Conservation (phyloP, 495 filamentous ascomycete genomes). For the Lepraria neglecta region DNA sequence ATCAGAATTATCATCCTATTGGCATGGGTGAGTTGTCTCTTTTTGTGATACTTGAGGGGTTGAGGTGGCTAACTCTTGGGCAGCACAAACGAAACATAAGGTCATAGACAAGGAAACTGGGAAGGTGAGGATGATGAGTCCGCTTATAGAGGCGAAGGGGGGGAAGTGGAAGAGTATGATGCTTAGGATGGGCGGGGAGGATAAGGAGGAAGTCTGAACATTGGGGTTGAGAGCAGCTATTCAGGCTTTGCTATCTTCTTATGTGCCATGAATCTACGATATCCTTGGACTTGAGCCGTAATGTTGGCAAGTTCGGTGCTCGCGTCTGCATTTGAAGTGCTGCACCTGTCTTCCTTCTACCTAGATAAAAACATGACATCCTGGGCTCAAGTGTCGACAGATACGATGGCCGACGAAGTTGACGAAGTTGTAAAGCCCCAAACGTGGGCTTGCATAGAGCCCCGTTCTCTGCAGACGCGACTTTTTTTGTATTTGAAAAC, state of each 20-base stretch:
- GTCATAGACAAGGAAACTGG: constrained; percentile 2
- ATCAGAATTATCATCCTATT: constrained; percentile 32
- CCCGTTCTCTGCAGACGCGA: no score
- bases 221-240: neutral
- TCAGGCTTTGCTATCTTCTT: no score
- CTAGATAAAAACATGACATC: no score
- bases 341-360: no score
- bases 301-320: no score
- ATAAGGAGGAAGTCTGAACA: constrained; percentile 8
- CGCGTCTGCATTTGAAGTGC: no score
- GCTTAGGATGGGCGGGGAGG: constrained; percentile 20
- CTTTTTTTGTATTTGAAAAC: no score
- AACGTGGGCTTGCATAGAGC: neutral
- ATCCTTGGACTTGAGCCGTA: no score
- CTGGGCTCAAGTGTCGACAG: no score
- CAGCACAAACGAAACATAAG: constrained; percentile 9
- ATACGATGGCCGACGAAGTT: no score
- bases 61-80: neutral
- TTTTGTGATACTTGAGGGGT: no score
- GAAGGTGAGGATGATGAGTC: constrained; percentile 3
- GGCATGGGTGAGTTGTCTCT: constrained; percentile 24
- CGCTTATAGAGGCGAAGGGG: constrained; percentile 21
- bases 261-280: no score
- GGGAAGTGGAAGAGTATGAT: constrained; percentile 22
- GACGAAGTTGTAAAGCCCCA: neutral